phyloP scores from a whole-genome alignment of 495 filamentous ascomycete species.

The Trichodelitschia bisporula region DNA sequence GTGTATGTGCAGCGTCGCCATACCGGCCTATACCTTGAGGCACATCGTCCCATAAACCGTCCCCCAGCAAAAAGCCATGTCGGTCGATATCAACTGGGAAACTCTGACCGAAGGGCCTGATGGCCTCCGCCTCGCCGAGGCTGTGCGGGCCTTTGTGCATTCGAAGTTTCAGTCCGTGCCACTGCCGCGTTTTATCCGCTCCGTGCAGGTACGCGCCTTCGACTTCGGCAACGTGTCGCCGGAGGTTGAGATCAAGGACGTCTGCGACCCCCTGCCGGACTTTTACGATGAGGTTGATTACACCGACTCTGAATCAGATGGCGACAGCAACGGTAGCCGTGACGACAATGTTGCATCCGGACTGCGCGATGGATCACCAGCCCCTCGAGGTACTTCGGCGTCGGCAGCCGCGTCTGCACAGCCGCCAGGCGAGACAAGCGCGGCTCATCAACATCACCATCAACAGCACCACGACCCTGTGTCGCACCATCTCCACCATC shows the following conservation, averaged over 20 bases:
- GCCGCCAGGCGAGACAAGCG: constrained; percentile 3
- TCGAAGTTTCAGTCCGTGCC: constrained; percentile 78
- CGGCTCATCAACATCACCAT: too few species aligned
- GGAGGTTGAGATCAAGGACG: constrained; percentile 77
- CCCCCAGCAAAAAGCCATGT: too few species aligned
- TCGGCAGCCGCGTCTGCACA: not conserved
- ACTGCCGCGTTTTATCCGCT: constrained; percentile 87
- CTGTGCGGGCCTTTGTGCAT: constrained; percentile 83
- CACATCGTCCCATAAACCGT: too few species aligned
- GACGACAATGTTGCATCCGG: constrained; percentile 10
- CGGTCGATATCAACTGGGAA: constrained; percentile 90
- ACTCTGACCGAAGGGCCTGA: constrained; percentile 75
- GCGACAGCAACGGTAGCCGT: constrained; percentile 16
- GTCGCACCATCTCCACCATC: too few species aligned
- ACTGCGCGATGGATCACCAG: too few species aligned
- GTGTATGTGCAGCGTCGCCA: too few species aligned
- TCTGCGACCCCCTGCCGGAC: constrained; percentile 82
- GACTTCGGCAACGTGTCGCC: constrained; percentile 70
- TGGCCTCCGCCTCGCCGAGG: constrained; percentile 54
- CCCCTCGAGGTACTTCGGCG: constrained; percentile 8
- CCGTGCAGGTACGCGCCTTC: constrained; percentile 81
- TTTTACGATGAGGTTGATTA: constrained; percentile 89
- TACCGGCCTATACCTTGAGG: too few species aligned
- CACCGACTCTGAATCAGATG: constrained; percentile 23
- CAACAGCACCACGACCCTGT: too few species aligned